phyloP scores from a whole-genome alignment of 2,329 filamentous ascomycete genomes.

The Allantophomopsis lycopodina region DNA sequence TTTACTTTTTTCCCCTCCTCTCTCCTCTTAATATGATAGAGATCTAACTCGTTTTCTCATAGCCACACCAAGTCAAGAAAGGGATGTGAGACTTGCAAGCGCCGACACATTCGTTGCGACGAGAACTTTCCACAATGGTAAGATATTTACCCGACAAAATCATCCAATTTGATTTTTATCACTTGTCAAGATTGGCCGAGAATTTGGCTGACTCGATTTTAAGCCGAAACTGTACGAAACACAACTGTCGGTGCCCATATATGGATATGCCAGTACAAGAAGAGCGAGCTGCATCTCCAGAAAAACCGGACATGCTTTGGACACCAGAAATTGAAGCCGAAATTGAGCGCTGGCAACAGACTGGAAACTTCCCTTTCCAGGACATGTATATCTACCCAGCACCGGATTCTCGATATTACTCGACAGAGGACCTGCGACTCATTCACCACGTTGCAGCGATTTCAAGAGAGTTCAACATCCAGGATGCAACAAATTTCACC shows the following conservation, averaged over 20 bases:
- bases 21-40: not conserved
- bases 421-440: conserved; percentile 67
- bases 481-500: conserved; percentile 71
- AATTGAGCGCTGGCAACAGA: conserved; percentile 72
- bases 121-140: conserved; percentile 97
- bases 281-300: conserved; percentile 43
- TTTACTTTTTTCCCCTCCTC: not conserved
- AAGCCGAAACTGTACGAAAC: conserved; percentile 96
- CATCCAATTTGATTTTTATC: not conserved
- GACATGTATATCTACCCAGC: conserved; percentile 65
- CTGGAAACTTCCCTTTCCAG: conserved; percentile 75
- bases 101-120: conserved; percentile 92
- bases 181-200: not conserved
- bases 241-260: conserved; percentile 97
- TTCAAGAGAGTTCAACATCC: conserved; percentile 66
- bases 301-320: conserved; percentile 65
- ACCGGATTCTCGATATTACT: conserved; percentile 59
- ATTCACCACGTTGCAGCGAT: conserved; percentile 85
- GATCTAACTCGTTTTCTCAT: conserved; percentile 4
- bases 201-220: too few species aligned
- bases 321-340: conserved; percentile 72
- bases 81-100: conserved; percentile 96
- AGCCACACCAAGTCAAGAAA: conserved; percentile 99
- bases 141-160: conserved; percentile 13
- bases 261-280: conserved; percentile 70